phyloP scores from a whole-genome alignment of 805 yeast genomes.

The Metschnikowia similis region DNA sequence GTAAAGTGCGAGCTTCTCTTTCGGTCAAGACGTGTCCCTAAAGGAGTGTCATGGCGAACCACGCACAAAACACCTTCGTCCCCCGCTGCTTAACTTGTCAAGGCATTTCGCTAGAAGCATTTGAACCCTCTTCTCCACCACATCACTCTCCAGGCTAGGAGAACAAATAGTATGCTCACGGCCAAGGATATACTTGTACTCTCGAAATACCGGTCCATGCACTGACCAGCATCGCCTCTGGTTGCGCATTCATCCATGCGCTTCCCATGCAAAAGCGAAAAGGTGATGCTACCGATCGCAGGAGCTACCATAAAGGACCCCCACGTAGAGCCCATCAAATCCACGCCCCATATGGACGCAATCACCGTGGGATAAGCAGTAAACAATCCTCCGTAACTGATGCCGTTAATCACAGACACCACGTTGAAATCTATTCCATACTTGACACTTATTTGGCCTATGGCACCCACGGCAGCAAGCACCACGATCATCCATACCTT shows the following conservation, averaged over 20 bases:
- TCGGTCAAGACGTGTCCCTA: no score
- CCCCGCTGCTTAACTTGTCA: no score
- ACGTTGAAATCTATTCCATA: slow-evolving; percentile 14
- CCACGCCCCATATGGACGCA: slow-evolving; percentile 82
- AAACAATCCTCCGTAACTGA: slow-evolving; percentile 77
- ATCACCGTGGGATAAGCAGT: slow-evolving; percentile 84
- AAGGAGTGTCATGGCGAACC: no score
- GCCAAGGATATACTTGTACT: slow-evolving; percentile 23
- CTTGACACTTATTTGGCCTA: slow-evolving; percentile 26
- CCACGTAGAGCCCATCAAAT: slow-evolving; percentile 88
- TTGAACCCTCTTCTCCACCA: slow-evolving; percentile 30
- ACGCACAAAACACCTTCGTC: no score
- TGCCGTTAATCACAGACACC: slow-evolving; percentile 55
- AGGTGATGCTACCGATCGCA: slow-evolving; percentile 70
- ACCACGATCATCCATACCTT: slow-evolving; percentile 30
- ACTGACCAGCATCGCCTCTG: slow-evolving; percentile 12
- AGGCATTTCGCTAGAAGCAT: slow-evolving; percentile 15
- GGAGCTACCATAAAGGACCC: slow-evolving; percentile 88
- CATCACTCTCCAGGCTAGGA: slow-evolving; percentile 25
- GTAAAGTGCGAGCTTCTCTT: no score
- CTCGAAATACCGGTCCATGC: slow-evolving; percentile 27
- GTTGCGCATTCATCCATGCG: slow-evolving; percentile 47
- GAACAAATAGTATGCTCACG: slow-evolving; percentile 22
- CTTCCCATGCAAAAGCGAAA: slow-evolving; percentile 66
- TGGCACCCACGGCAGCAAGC: slow-evolving; percentile 25